These are phyloP conservation scores for Chaetomium strumarium DNA, from an alignment of 2,329 filamentous ascomycete species.

Conservation along the genomic window DNA sequence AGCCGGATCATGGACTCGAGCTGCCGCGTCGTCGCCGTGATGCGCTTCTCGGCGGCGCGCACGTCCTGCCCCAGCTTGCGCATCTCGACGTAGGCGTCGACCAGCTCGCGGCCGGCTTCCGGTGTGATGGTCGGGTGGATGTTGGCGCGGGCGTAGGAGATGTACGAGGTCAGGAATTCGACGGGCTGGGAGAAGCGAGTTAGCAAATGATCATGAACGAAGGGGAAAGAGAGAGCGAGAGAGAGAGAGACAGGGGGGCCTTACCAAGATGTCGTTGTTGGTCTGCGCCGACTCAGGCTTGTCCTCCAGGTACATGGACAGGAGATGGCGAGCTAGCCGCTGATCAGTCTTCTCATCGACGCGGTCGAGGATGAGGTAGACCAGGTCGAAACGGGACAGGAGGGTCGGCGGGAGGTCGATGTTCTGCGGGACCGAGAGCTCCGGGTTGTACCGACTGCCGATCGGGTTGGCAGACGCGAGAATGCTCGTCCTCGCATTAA, in stretches of 20 bases:
- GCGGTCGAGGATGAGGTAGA: slow-evolving; percentile 92
- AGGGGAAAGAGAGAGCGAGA: slow-evolving; percentile 23
- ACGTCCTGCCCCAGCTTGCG: slow-evolving; percentile 85
- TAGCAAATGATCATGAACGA: background rate
- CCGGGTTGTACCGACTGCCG: slow-evolving; percentile 94
- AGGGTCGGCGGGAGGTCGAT: slow-evolving; percentile 95
- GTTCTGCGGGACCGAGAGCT: slow-evolving; percentile 92
- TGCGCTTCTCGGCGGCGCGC: slow-evolving; percentile 84
- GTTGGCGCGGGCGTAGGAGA: slow-evolving; percentile 86
- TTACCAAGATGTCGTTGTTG: slow-evolving; percentile 71
- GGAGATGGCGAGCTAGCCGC: slow-evolving; percentile 81
- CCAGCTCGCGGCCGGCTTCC: slow-evolving; percentile 75
- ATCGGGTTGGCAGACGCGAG: slow-evolving; percentile 97
- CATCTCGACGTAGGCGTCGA: slow-evolving; percentile 88
- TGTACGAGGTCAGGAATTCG: slow-evolving; percentile 94
- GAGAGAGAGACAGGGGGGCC: no score
- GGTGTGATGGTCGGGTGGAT: slow-evolving; percentile 77
- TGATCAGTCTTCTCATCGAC: slow-evolving; percentile 87
- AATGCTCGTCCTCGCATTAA: slow-evolving; percentile 93
- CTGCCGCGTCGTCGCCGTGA: slow-evolving; percentile 94
- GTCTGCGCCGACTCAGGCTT: slow-evolving; percentile 76
- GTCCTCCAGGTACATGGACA: slow-evolving; percentile 96
- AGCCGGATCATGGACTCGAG: slow-evolving; percentile 98
- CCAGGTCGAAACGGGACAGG: slow-evolving; percentile 90
- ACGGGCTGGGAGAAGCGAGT: slow-evolving; percentile 55